These are phyloP conservation scores for Mycena capillaripes DNA, from an alignment of 768 basidiomycete genomes.

Conservation along the genomic window DNA sequence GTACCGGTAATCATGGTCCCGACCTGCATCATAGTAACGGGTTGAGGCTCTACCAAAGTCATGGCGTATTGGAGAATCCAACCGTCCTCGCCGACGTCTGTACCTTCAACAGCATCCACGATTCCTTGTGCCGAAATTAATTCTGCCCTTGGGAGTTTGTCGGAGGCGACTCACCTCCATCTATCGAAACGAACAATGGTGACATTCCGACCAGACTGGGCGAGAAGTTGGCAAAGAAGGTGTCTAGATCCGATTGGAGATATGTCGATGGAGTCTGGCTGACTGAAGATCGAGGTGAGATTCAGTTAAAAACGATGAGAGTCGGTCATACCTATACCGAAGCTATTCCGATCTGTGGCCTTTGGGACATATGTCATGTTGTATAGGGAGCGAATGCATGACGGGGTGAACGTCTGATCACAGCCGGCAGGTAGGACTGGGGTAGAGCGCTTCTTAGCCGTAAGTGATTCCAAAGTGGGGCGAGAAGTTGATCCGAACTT, in stretches of 20 bases:
- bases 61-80: slow-evolving; percentile 63
- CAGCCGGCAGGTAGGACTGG: slow-evolving; percentile 36
- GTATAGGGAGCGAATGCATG: slow-evolving; percentile 51
- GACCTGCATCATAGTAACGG: slow-evolving; percentile 49
- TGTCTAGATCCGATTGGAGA: slow-evolving; percentile 56
- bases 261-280: slow-evolving; percentile 60
- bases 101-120: slow-evolving; percentile 35
- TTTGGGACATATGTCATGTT: slow-evolving; percentile 50
- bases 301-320: background rate
- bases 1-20: slow-evolving; percentile 45
- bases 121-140: slow-evolving; percentile 24
- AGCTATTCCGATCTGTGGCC: slow-evolving; percentile 43
- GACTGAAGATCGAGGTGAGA: slow-evolving; percentile 43
- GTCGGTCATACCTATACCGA: slow-evolving; percentile 45
- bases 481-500: slow-evolving; percentile 24
- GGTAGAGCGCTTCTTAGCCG: slow-evolving; percentile 24
- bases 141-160: background rate
- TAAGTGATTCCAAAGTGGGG: background rate
- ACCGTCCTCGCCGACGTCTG: slow-evolving; percentile 56
- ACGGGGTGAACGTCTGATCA: slow-evolving; percentile 43
- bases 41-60: slow-evolving; percentile 50
- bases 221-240: slow-evolving; percentile 58
- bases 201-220: slow-evolving; percentile 52
- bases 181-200: slow-evolving; percentile 59
- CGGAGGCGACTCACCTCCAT: slow-evolving; percentile 53